Percentiles rank a stretch among this genome's conserved stretches.
phyloP scores from a whole-genome alignment of 345 rosid genomes.

The Mallotus nudiflorus region DNA sequence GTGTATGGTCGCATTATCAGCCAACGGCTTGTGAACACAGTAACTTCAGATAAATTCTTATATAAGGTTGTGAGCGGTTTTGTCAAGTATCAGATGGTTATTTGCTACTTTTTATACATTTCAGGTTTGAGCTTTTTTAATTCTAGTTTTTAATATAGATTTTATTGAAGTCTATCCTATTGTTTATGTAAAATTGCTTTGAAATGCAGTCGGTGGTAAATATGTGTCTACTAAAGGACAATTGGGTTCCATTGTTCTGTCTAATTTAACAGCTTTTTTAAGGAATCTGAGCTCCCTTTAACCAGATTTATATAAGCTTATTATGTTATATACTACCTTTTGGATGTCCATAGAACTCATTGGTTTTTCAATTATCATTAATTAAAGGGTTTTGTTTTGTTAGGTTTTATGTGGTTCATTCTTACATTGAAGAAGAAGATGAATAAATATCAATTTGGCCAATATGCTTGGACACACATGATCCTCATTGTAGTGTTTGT shows the following conservation, averaged over 20 bases:
- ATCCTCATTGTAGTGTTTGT: slow-evolving; percentile 85
- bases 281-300: neutral
- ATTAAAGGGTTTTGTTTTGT: neutral
- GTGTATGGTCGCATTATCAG: slow-evolving; percentile 33
- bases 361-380: neutral
- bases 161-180: neutral
- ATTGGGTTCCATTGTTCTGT: too few species aligned
- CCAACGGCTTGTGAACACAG: slow-evolving; percentile 27
- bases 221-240: too few species aligned
- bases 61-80: slow-evolving; percentile 24
- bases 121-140: slow-evolving; percentile 18
- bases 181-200: too few species aligned
- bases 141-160: neutral
- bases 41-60: slow-evolving; percentile 23
- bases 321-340: neutral
- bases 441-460: slow-evolving; percentile 99
- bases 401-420: slow-evolving; percentile 99
- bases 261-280: neutral
- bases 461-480: slow-evolving; percentile 99
- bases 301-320: neutral
- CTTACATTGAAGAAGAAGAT: slow-evolving; percentile 87
- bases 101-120: slow-evolving; percentile 32
- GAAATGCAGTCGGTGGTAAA: too few species aligned
- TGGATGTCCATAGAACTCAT: neutral
- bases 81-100: slow-evolving; percentile 29